phyloP scores from a whole-genome alignment of 2,329 filamentous ascomycete genomes.

The Colletotrichum sp. region DNA sequence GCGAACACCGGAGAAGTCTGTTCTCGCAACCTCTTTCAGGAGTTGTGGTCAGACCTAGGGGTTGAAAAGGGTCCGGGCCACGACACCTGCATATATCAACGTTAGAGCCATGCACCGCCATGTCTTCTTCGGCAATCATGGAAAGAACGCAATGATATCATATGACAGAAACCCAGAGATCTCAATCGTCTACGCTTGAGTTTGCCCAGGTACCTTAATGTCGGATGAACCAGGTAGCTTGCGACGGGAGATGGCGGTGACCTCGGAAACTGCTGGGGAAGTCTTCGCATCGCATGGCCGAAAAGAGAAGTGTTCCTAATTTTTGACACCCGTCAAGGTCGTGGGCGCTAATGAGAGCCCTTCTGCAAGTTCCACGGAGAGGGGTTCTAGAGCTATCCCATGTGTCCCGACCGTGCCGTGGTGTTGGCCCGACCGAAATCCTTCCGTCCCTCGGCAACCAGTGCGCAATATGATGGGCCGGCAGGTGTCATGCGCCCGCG shows the following conservation, averaged over 20 bases:
- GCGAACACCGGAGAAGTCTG: background rate
- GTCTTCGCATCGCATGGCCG: background rate
- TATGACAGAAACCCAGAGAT: background rate
- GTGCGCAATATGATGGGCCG: background rate
- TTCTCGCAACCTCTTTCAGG: background rate
- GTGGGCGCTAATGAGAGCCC: background rate
- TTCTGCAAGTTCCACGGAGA: background rate
- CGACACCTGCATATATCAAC: background rate
- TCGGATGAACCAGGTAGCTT: slow-evolving; percentile 12
- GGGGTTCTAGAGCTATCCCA: background rate
- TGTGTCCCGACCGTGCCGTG: background rate
- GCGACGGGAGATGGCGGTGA: background rate
- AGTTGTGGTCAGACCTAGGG: background rate
- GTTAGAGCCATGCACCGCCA: background rate
- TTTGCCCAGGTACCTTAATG: background rate
- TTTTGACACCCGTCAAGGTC: background rate
- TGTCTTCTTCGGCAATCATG: background rate
- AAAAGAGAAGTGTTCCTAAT: background rate
- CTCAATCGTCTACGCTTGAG: background rate
- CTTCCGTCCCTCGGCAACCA: background rate
- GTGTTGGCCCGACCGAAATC: background rate
- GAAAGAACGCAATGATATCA: slow-evolving; percentile 3
- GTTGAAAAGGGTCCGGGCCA: background rate
- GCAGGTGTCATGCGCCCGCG: background rate
- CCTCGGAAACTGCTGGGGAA: background rate